Evolutionary conservation across 1,139 yeast genomes (phyloP).

Genomic region (Meyerozyma carpophila): DNA sequence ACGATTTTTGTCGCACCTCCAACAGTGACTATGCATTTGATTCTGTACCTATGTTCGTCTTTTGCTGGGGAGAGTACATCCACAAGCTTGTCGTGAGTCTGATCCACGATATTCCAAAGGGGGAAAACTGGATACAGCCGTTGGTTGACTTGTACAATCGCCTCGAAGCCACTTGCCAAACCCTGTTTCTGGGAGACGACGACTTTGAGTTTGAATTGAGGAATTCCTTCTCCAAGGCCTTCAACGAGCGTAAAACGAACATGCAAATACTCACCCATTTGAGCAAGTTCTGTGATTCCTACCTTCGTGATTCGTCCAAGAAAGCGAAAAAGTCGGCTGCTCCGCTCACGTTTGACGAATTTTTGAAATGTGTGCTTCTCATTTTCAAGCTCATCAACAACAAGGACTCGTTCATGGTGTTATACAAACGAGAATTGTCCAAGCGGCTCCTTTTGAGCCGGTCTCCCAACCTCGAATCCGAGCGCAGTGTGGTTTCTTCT

Average conservation of each 20-base stretch:
- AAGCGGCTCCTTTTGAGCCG: constrained; percentile 28
- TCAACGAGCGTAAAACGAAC: constrained; percentile 20
- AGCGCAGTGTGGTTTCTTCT: constrained; percentile 20
- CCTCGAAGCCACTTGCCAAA: background rate
- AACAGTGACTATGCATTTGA: constrained; percentile 15
- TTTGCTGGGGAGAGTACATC: background rate
- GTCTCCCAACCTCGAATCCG: constrained; percentile 17
- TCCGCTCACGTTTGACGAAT: constrained; percentile 12
- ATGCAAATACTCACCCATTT: constrained; percentile 19
- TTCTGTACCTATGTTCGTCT: constrained; percentile 5
- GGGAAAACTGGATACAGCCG: background rate
- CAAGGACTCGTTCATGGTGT: constrained; percentile 27
- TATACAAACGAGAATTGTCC: constrained; percentile 34
- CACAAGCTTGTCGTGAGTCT: background rate
- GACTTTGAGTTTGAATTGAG: constrained; percentile 27
- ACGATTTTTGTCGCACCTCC: constrained; percentile 14
- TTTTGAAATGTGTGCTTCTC: constrained; percentile 17
- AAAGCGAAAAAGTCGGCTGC: constrained; percentile 8
- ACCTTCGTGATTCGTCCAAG: constrained; percentile 14
- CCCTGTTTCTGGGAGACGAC: constrained; percentile 5
- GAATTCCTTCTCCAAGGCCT: constrained; percentile 18
- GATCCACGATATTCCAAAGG: background rate
- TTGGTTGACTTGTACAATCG: background rate
- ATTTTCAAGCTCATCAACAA: constrained; percentile 32
- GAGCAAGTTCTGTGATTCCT: constrained; percentile 31